Percentiles rank a stretch among this genome's conserved stretches.
Conservation (phyloP, 768 basidiomycete genomes). For the Xanthoconium purpureum region DNA sequence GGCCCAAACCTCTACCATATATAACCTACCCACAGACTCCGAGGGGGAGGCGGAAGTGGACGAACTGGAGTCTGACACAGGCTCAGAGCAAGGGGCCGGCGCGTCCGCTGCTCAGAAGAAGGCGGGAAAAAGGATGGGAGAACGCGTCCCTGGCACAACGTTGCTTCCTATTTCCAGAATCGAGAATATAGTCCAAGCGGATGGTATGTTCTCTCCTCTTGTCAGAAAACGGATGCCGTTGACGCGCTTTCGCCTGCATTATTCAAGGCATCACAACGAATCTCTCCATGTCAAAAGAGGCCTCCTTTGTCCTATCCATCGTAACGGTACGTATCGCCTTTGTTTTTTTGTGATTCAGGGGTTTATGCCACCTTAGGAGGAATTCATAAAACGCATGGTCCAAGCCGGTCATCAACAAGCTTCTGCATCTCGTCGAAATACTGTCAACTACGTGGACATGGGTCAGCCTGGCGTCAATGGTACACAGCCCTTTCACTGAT, state of each 20-base stretch:
- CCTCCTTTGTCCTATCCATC: constrained; percentile 66
- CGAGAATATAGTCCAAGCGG: constrained; percentile 76
- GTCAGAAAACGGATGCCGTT: constrained; percentile 4
- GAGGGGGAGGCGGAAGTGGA: constrained; percentile 34
- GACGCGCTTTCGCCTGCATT: constrained; percentile 15
- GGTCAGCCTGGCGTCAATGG: constrained; percentile 43
- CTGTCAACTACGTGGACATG: constrained; percentile 70
- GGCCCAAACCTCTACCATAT: constrained; percentile 25
- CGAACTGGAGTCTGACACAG: constrained; percentile 35
- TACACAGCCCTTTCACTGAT: constrained; percentile 3
- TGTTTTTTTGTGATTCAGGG: constrained; percentile 6
- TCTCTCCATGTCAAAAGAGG: constrained; percentile 73
- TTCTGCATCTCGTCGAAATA: constrained; percentile 51
- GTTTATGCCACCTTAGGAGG: constrained; percentile 53
- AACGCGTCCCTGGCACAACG: constrained; percentile 62
- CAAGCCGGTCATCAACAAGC: constrained; percentile 70
- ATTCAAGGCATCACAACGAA: constrained; percentile 53
- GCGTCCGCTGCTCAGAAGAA: constrained; percentile 28
- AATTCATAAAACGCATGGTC: constrained; percentile 76
- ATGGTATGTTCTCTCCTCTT: constrained; percentile 47
- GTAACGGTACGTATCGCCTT: constrained; percentile 56
- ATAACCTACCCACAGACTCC: constrained; percentile 34
- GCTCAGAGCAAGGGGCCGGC: constrained; percentile 27
- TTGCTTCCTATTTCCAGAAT: constrained; percentile 63
- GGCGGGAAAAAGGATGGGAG: constrained; percentile 29